Evolutionary conservation across 441 rosid genomes (phyloP), one percentile per base, ranked within the genome.

Genomic region (California macrophylla): DNA sequence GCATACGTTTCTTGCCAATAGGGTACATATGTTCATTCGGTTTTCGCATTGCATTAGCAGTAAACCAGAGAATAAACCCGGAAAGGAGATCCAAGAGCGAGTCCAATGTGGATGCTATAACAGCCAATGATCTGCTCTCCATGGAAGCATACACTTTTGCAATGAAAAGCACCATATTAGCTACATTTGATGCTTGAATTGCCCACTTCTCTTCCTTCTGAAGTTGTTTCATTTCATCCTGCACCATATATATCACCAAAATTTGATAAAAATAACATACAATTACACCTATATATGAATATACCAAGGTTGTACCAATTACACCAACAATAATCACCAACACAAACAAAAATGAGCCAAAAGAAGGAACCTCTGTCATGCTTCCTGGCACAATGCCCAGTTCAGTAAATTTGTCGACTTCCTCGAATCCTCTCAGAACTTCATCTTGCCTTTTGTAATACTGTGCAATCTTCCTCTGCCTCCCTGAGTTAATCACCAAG

Each of bases 1-100:
- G 91, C 91, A 86, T 86, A 64, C 91, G 72, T 52, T 82, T 80
- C 79, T 86, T 86, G 69, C 91, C 91, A 21, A 86, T 82, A 1
- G 91, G 91, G 64, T 86, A 86, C 0, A 66, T 69, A 36, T 80
- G 74, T 0, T 78, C 83, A 70, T 86, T 85, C 0, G 83, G 85
- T 0, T 67, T 75, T 67, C 80, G 75, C 88, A 86, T 86, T 1
- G 87, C 79, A 42, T 76, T 0, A 32, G 79, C 71, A 34, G 91
- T 85, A 28, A 82, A 86, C 91, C 91, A 86, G 32, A 86, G 69
- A 34, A 87, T 87, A 42, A 87, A 87, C 4, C 91, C 91, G 3
- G 89, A 82, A 58, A 87, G 73, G 16, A 87, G 84, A 69, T 87
- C 91, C 75, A 87, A 45, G 12, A 87, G 75, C 10, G 91, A 87